These are phyloP conservation scores for Aphanomyces stellatus DNA, from an alignment of 352 stramenopile genomes.

Conservation along the genomic window DNA sequence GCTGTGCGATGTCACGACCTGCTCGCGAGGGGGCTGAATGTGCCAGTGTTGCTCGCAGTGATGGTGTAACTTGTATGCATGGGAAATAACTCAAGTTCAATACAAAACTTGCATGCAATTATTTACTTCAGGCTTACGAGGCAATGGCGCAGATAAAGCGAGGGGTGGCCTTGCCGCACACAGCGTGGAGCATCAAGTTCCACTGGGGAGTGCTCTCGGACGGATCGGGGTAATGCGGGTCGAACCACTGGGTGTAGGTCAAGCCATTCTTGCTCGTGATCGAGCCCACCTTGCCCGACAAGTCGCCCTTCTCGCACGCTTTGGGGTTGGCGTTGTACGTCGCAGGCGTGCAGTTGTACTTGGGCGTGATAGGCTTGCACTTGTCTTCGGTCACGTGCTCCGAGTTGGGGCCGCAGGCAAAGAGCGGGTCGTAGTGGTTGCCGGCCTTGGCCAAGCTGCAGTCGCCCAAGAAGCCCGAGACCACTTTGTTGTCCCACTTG, in stretches of 20 bases:
- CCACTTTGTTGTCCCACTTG: conserved; percentile 33
- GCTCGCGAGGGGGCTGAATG: too few species aligned
- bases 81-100: too few species aligned
- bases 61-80: too few species aligned
- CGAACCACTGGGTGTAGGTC: conserved; percentile 27
- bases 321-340: conserved; percentile 30
- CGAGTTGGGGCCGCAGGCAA: conserved; percentile 42
- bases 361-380: conserved; percentile 29
- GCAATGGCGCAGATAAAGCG: conserved; percentile 35
- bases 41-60: too few species aligned
- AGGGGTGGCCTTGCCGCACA: conserved; percentile 36
- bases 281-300: conserved; percentile 40
- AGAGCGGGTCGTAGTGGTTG: conserved; percentile 52
- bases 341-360: conserved; percentile 35
- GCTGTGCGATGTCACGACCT: too few species aligned
- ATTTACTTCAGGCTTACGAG: too few species aligned
- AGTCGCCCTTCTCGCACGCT: conserved; percentile 48
- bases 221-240: conserved; percentile 31
- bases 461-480: conserved; percentile 34
- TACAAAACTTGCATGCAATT: too few species aligned
- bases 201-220: conserved; percentile 28
- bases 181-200: conserved; percentile 57
- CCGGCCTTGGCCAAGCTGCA: conserved; percentile 31
- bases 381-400: conserved; percentile 34
- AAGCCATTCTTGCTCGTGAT: conserved; percentile 28